Base-by-base conservation (phyloP, 306 rosid genomes). In the Cicer judaicum region DNA sequence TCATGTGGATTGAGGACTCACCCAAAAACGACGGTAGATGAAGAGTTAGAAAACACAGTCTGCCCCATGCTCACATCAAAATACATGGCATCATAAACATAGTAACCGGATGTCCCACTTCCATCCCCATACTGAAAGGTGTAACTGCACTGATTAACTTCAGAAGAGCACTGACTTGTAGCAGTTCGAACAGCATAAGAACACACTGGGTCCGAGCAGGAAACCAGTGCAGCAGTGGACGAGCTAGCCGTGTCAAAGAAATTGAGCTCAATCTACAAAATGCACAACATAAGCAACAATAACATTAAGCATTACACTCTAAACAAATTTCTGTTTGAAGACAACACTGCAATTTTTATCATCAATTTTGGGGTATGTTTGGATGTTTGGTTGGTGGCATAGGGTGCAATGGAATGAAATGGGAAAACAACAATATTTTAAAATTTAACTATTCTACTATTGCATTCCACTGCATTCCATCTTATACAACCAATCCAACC, bases 101-200 rank as follows among this genome's bases (percentile, higher is more conserved):
- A 94, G 84, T 75, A 88, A 69, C 99, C 97, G 1, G 93, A 85
- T 3, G 99, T 94, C 60, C 96, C 99, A 70, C 99, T 94, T 85
- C 95, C 93, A 85, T 94, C 99, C 47, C 95, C 97, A 76, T 87
- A 94, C 81, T 86, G 91, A 77, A 92, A 94, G 24, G 86, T 65
- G 83, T 94, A 94, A 72, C 88, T 81, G 77, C 99, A 94, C 66
- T 88, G 99, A 61, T 89, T 90, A 84, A 78, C 83, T 85, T 88
- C 89, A 64, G 90, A 7, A 50, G 89, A 73, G 68, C 99, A 94
- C 70, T 54, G 86, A 68, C 92, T 82, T n/a, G 93, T 79, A 0
- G 89, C 78, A 21, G 84, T 83, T 71, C 60, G 94, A 67, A 80
- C 79, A 3, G 89, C 87, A 55, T 90, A 85, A 81, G 86, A 69